A percentile compares a stretch with the other conserved stretches of the same genome.
phyloP scores from a whole-genome alignment of 352 stramenopile species.

The Pythium inflatum region DNA sequence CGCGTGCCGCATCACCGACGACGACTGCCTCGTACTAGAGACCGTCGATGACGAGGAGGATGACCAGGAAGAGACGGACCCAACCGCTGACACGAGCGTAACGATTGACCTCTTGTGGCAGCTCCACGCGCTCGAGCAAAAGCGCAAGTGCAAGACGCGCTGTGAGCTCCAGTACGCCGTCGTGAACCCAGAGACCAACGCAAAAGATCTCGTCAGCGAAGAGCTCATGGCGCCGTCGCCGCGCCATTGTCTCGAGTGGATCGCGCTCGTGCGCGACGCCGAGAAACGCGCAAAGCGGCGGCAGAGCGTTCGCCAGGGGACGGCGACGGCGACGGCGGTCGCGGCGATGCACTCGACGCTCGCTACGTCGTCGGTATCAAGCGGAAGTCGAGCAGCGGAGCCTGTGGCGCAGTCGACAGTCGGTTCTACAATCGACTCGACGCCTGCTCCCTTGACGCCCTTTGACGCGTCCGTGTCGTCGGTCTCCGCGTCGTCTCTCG shows the following conservation, averaged over 20 bases:
- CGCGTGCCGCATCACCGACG: slow-evolving; percentile 44
- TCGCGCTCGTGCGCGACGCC: slow-evolving; percentile 47
- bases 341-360: slow-evolving; percentile 1
- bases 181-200: slow-evolving; percentile 10
- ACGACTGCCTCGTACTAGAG: slow-evolving; percentile 42
- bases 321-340: slow-evolving; percentile 21
- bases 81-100: background rate
- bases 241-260: slow-evolving; percentile 66
- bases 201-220: slow-evolving; percentile 35
- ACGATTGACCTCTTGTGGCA: slow-evolving; percentile 51
- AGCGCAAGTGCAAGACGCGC: slow-evolving; percentile 61
- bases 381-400: background rate
- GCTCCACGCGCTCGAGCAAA: slow-evolving; percentile 49
- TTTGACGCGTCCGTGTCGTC: slow-evolving; percentile 25
- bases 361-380: background rate
- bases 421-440: too few species aligned
- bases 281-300: slow-evolving; percentile 44
- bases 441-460: background rate
- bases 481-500: slow-evolving; percentile 11
- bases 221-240: slow-evolving; percentile 77
- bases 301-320: slow-evolving; percentile 38
- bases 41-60: slow-evolving; percentile 38
- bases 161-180: slow-evolving; percentile 57
- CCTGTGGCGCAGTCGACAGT: too few species aligned
- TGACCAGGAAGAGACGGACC: slow-evolving; percentile 17